phyloP scores from a whole-genome alignment of 208 protist species.

The Jaenimonas drosophilae region DNA sequence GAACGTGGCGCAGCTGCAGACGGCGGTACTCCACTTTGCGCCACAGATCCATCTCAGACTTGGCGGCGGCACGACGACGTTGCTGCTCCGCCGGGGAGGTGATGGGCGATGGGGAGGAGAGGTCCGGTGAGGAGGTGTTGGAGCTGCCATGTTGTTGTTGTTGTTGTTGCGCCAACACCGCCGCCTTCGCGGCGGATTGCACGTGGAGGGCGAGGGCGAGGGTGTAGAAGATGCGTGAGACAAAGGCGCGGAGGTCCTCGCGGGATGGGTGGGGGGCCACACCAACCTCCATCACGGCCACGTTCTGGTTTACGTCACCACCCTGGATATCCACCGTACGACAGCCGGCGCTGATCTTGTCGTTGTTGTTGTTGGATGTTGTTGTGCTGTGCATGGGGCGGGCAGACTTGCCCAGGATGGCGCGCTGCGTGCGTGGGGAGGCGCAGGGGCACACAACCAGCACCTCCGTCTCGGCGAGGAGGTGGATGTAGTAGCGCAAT shows the following conservation, averaged over 20 bases:
- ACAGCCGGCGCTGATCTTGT: too few relatives aligned
- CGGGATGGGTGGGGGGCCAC: constrained; percentile 16
- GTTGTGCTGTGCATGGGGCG: neutral
- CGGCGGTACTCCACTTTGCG: constrained; percentile 69
- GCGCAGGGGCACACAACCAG: constrained; percentile 46
- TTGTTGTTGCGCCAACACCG: neutral
- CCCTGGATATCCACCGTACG: too few relatives aligned
- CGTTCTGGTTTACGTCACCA: constrained; percentile 13
- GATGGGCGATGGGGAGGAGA: too few relatives aligned
- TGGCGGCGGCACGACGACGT: too few relatives aligned
- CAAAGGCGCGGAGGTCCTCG: constrained; percentile 32
- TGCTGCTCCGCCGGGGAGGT: too few relatives aligned
- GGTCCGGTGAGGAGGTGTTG: too few relatives aligned
- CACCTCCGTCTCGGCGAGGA: constrained; percentile 47
- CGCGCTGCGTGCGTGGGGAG: constrained; percentile 5
- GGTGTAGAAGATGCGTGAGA: constrained; percentile 33
- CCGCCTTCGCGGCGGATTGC: constrained; percentile 3
- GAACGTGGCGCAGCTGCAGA: constrained; percentile 69
- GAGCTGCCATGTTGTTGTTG: too few relatives aligned
- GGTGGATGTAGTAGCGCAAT: constrained; percentile 50
- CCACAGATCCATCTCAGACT: too few relatives aligned
- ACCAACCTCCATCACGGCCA: constrained; percentile 13
- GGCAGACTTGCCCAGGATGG: constrained; percentile 9
- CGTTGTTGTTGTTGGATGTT: too few relatives aligned
- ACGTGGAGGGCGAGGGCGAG: constrained; percentile 31